phyloP scores from a whole-genome alignment of 805 yeast genomes.

The Ogataea minuta region DNA sequence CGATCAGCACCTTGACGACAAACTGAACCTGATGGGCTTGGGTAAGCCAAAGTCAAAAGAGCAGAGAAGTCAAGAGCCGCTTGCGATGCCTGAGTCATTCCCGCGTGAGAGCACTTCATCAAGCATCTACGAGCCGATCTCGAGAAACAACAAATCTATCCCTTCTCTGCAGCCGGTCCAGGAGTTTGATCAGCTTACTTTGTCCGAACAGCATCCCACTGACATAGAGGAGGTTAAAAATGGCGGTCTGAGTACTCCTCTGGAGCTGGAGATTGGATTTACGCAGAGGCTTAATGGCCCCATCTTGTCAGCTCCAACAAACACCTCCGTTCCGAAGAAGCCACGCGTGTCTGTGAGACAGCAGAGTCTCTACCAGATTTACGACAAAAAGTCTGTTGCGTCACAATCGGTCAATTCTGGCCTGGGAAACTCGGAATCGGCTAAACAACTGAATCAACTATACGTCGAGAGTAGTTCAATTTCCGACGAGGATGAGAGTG shows the following conservation, averaged over 20 bases:
- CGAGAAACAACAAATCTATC: not conserved
- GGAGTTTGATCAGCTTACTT: too few relatives aligned
- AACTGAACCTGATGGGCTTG: too few relatives aligned
- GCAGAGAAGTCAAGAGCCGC: too few relatives aligned
- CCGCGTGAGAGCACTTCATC: slow-evolving; percentile 21
- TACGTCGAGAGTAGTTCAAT: slow-evolving; percentile 12
- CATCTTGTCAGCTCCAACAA: not conserved
- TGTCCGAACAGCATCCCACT: too few relatives aligned
- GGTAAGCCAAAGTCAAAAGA: too few relatives aligned
- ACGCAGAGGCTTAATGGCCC: too few relatives aligned
- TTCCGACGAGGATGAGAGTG: slow-evolving; percentile 24
- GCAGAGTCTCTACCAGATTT: slow-evolving; percentile 26
- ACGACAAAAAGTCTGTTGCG: slow-evolving; percentile 11
- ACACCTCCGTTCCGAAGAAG: slow-evolving; percentile 9
- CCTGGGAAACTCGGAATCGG: slow-evolving; percentile 17
- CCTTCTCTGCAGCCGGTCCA: not conserved
- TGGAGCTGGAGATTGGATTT: not conserved
- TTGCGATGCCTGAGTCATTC: not conserved
- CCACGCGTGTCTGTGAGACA: slow-evolving; percentile 30
- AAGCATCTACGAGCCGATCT: slow-evolving; percentile 17
- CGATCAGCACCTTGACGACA: too few relatives aligned
- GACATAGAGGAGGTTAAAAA: too few relatives aligned
- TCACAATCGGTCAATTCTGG: slow-evolving; percentile 6
- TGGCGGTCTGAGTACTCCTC: not conserved
- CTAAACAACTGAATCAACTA: slow-evolving; percentile 15